phyloP scores from a whole-genome alignment of 1,284 basidiomycete species.

The Ceratobasidium sp. region DNA sequence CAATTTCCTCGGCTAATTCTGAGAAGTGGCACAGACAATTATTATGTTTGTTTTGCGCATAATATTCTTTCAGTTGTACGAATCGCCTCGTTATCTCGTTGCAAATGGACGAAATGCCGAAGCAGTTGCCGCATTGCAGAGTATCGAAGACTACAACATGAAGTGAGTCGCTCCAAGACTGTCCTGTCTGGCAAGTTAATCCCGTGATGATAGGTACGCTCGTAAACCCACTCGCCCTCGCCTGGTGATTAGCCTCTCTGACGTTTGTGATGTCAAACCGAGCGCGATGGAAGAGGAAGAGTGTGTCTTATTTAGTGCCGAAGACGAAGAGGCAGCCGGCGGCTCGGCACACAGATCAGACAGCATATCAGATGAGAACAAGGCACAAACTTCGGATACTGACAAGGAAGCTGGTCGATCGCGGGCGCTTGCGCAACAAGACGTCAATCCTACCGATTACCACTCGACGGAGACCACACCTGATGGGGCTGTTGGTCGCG shows the following conservation, averaged over 20 bases:
- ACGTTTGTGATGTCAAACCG: slow-evolving; percentile 33
- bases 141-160: slow-evolving; percentile 82
- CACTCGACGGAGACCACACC: slow-evolving; percentile 17
- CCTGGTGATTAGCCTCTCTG: slow-evolving; percentile 25
- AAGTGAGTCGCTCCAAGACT: slow-evolving; percentile 23
- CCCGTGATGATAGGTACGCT: neutral
- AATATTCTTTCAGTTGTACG: slow-evolving; percentile 88
- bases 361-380: slow-evolving; percentile 12
- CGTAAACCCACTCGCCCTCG: slow-evolving; percentile 36
- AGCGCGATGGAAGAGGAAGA: slow-evolving; percentile 28
- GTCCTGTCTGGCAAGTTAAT: neutral
- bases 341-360: neutral
- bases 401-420: slow-evolving; percentile 12
- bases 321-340: slow-evolving; percentile 8
- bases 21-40: slow-evolving; percentile 66
- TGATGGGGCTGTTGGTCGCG: slow-evolving; percentile 18
- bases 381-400: slow-evolving; percentile 8
- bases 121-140: slow-evolving; percentile 78
- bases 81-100: slow-evolving; percentile 91
- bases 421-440: slow-evolving; percentile 22
- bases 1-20: neutral
- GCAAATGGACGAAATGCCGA: slow-evolving; percentile 82
- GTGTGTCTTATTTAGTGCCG: slow-evolving; percentile 5
- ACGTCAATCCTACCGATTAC: slow-evolving; percentile 23
- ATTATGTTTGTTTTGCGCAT: slow-evolving; percentile 87